These are phyloP conservation scores for Leishmania martiniquensis DNA, from an alignment of 208 protist genomes.

Conservation along the genomic window DNA sequence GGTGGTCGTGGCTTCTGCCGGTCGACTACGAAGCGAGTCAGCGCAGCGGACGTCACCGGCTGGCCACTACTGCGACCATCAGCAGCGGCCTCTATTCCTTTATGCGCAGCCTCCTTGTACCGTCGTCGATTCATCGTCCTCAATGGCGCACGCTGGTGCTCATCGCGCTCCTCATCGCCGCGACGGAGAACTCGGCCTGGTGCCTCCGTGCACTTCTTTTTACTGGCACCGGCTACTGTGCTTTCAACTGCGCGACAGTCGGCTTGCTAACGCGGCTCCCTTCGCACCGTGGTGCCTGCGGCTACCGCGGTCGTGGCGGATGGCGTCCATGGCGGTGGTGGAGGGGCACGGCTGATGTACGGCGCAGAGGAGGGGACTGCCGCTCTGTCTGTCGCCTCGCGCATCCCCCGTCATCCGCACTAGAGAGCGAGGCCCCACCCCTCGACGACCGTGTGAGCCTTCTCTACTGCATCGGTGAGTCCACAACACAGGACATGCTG, in stretches of 20 bases:
- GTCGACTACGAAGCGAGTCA: constrained; percentile 39
- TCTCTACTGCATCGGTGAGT: constrained; percentile 49
- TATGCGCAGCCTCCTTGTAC: neutral
- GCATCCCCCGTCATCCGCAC: constrained; percentile 4
- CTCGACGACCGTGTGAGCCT: constrained; percentile 35
- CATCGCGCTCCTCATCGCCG: constrained; percentile 5
- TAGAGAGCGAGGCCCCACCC: constrained; percentile 21
- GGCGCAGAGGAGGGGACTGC: neutral
- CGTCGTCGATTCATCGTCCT: neutral
- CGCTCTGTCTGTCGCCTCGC: constrained; percentile 7
- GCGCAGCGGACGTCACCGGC: constrained; percentile 1
- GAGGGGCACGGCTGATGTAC: neutral
- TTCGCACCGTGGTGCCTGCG: constrained; percentile 9
- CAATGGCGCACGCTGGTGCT: constrained; percentile 13
- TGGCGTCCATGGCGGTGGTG: neutral
- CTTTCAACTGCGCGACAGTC: constrained; percentile 6
- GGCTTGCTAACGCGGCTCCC: constrained; percentile 15
- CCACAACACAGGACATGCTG: constrained; percentile 37
- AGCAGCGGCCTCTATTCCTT: neutral
- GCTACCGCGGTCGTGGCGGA: neutral
- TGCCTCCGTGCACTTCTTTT: constrained; percentile 7
- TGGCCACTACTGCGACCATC: neutral
- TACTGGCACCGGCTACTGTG: neutral
- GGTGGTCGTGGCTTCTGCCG: constrained; percentile 69
- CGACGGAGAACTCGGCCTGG: constrained; percentile 4